Evolutionary conservation across 2,329 filamentous ascomycete genomes (phyloP), one percentile per base, ranked within the genome.

Genomic region (Alternaria consortialis): DNA sequence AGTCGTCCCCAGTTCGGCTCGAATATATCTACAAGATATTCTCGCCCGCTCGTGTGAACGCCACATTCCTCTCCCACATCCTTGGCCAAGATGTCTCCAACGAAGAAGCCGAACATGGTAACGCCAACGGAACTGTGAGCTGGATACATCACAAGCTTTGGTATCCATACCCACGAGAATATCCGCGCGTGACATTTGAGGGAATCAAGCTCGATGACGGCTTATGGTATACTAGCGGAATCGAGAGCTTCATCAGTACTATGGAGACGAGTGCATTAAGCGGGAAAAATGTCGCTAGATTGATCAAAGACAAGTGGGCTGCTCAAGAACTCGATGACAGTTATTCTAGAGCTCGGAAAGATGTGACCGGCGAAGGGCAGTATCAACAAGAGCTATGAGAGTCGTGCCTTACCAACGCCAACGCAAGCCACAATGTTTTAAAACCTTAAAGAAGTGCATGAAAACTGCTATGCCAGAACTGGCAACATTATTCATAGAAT

Each of bases 211-310:
- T 97, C 3, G 88, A 87, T 5, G 65, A 74, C 1, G 87, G 87
- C 0, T 72, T 94, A 13, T 95, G 85, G 85, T 89, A 90, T 69
- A 88, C 87, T 5, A 82, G 83, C 53, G 86, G 85, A 0, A 96
- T 98, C 43, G 94, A 98, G 80, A 90, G 90, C 68, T 97, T 99
- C 76, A 96, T 98, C 68, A 95, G 91, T 9, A 97, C 93, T 0
- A 98, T 99, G 95, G 95, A 99, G 83, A 97, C 95, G 7, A 97
- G 90, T 76, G 91, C 92, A 1, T 79, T 98, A 68, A 95, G 95
- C 88, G 95, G 95, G 0, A 92, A 87, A 85, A 95, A 95, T 74
- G 89, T 95, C 20, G 92, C 92, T 8, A 85, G 84, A 64, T 80
- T 95, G 55, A 83, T 94, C 46, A 84, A 88, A 0, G 87, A 94